Evolutionary conservation across 1,284 basidiomycete genomes (phyloP).

Genomic region (Peniophora sp.): DNA sequence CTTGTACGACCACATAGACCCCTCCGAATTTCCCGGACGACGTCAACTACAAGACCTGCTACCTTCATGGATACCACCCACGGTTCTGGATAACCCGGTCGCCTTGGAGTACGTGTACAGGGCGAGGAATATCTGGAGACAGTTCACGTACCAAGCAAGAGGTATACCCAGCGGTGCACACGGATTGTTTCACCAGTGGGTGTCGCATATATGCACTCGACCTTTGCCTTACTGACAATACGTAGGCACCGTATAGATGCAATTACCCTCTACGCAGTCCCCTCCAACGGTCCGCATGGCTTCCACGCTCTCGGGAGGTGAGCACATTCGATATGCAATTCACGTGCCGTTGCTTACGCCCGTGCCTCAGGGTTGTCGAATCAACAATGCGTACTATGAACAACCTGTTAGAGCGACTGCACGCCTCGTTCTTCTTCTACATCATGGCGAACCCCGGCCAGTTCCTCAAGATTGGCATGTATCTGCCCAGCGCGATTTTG

Average conservation of each 20-base stretch:
- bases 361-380: constrained; percentile 58
- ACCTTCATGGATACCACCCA: constrained; percentile 38
- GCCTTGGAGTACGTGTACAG: constrained; percentile 48
- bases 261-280: constrained; percentile 83
- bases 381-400: constrained; percentile 84
- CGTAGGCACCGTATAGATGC: constrained; percentile 89
- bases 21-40: constrained; percentile 29
- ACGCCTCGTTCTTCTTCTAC: constrained; percentile 96
- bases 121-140: constrained; percentile 56
- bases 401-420: constrained; percentile 88
- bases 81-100: constrained; percentile 31
- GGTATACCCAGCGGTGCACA: constrained; percentile 73
- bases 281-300: constrained; percentile 88
- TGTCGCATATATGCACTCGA: constrained; percentile 1
- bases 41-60: constrained; percentile 22
- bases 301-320: constrained; percentile 89
- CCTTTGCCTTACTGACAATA: constrained; percentile 1
- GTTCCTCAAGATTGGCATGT: constrained; percentile 86
- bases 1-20: constrained; percentile 69
- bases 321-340: constrained; percentile 12
- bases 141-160: constrained; percentile 61
- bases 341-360: constrained; percentile 2
- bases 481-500: constrained; percentile 79
- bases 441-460: constrained; percentile 67
- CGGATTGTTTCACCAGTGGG: constrained; percentile 70